phyloP scores from a whole-genome alignment of 495 filamentous ascomycete genomes.

The Chaetomidium leptoderma region DNA sequence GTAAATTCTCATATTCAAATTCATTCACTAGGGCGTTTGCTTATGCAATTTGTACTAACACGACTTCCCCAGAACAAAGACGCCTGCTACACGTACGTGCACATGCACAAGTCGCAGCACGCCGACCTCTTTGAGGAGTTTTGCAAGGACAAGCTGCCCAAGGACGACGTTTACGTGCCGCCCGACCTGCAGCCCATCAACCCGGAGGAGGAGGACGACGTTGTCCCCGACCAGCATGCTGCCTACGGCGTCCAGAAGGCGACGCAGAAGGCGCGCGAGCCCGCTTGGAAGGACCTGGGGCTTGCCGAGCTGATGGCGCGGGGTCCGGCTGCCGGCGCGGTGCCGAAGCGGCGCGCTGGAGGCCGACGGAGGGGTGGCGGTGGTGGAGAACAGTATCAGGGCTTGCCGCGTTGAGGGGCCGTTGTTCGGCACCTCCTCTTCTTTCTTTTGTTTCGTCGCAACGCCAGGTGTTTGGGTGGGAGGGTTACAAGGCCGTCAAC shows the following conservation, averaged over 20 bases:
- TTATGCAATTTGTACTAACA: not conserved
- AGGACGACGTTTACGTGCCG: constrained; percentile 80
- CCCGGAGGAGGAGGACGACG: constrained; percentile 96
- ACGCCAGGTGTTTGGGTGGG: constrained; percentile 10
- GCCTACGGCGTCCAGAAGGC: constrained; percentile 93
- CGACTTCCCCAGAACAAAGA: constrained; percentile 72
- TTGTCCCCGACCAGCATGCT: constrained; percentile 95
- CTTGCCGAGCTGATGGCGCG: constrained; percentile 64
- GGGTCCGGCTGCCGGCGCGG: constrained; percentile 34
- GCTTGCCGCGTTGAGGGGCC: constrained; percentile 43
- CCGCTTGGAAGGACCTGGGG: constrained; percentile 83
- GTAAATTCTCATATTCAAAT: not conserved
- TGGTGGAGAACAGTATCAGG: constrained; percentile 27
- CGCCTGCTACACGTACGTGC: constrained; percentile 77
- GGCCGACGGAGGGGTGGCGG: constrained; percentile 17
- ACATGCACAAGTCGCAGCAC: constrained; percentile 73
- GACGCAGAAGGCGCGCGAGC: constrained; percentile 64
- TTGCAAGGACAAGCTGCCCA: constrained; percentile 61
- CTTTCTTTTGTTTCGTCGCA: constrained; percentile 5
- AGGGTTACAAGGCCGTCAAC: not conserved
- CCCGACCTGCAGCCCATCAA: constrained; percentile 88
- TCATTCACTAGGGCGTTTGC: too few relatives aligned
- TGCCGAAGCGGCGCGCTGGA: constrained; percentile 6
- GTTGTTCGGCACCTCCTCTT: not conserved
- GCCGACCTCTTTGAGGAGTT: constrained; percentile 94